Evolutionary conservation across 139 green algal genomes (phyloP), one percentile per base, ranked within the genome.

Genomic region (Coccomyxa sp.): DNA sequence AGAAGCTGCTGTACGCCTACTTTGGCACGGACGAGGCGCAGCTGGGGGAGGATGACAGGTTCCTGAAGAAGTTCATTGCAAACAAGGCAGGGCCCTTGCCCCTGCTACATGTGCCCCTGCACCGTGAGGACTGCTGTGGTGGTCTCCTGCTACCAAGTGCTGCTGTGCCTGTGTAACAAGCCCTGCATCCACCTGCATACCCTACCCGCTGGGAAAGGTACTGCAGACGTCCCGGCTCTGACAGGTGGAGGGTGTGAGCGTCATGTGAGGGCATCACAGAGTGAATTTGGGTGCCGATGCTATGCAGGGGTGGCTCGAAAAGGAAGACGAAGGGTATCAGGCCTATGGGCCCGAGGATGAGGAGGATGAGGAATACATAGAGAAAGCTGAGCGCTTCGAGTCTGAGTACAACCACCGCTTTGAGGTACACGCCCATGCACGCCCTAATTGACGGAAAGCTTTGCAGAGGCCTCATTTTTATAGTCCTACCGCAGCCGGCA

Each of bases 371-470:
- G 75, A 89, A 64, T 89, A 90, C 72, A 35, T 97, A 39, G 84
- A 96, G 35, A 18, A 88, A 79, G 88, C 88, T 31, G 95, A 98
- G 40, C 39, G 79, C 10, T 99, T 95, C 82, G 95, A 99, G 86
- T 84, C 86, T 7, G 55, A 69, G 7, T 98, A 97, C 81, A 99
- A 99, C 86, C 98, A 98, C 88, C 86, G 95, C 78, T 97, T 85
- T 40, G 87, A 88, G 58, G 73, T 78, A 14, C 55, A 64, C 54
- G n/a, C 33, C 40, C 68, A 9, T 35, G 58, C 29, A 33, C 1
- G 38, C 22, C 37, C 55, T 80, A 14, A 10, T 54, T 58, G 71
- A 54, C 2, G 14, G 14, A 7, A 64, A 35, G 12, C 24, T 68
- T 2, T 37, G 38, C 39, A 38, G 38, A 31, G 24, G 72, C n/a